Base-by-base conservation (phyloP, 441 rosid species). In the Cnidoscolus chayamansa region DNA sequence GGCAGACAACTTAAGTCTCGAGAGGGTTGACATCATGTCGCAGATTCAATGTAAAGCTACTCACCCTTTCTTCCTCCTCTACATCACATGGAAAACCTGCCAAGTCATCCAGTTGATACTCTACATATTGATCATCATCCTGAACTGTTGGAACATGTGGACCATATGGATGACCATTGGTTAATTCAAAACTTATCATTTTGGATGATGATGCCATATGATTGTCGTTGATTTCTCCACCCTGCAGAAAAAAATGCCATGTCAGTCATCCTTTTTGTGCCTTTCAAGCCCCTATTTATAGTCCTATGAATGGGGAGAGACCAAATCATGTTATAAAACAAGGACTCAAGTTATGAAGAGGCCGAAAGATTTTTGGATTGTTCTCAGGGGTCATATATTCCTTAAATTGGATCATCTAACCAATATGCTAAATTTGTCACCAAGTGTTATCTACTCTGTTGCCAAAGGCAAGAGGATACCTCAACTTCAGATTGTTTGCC, bases 21-120 rank as follows among this genome's bases (percentile, higher is more conserved):
- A 50, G 4, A 7, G 31, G 45, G 31, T 25, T 17, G 43, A 63
- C 65, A 56, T 40, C 70, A 70, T 54, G 71, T 43, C 10, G 30
- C 16, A 68, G 10, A 51, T 73, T 32, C 7, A 45, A 54, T 40
- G 74, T 13, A 40, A 51, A 1, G 56, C 2, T 15, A 72, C 87
- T 81, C 63, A 91, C 99, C 86, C 85, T 86, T 79, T 92, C 99
- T 86, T 94, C 98, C 81, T 90, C 97, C 86, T 90, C 93, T 62
- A 75, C 84, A 63, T 81, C 85, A 69, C 89, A 74, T 30, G 98
- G 97, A 77, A 86, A 88, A 74, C 94, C 97, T 50, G 82, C 66
- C 74, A 89, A 84, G 82, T 89, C 93, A 66, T 87, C 94, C 32
- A 92, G 82, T 67, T 89, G 84, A 82, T 87, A 90, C 81, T 92